Evolutionary conservation across 345 rosid genomes (phyloP), one percentile per base, ranked within the genome.

Genomic region (Orychophragmus violaceus): DNA sequence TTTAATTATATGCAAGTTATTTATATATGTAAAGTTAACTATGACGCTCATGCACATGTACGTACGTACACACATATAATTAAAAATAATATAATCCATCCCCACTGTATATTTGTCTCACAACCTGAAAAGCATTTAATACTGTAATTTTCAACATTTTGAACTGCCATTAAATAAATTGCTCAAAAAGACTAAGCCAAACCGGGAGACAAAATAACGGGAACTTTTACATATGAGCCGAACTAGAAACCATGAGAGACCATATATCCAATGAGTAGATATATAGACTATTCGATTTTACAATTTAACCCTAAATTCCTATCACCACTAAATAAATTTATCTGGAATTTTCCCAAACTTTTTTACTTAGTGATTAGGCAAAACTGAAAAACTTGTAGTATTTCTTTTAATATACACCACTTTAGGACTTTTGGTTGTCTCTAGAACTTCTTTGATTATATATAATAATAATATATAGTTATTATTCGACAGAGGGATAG

Each of bases 401-500:
- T 21, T 23, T 45, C 57, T 28, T 5, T 45, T 17, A n/a, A 35
- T 37, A 3, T 21, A 50, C 55, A 33, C 7, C 1, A 28, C 32
- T 3, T 12, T 5, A 41, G 24, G 24, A 11, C 18, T 11, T 21
- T 65, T 59, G 37, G 54, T 41, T 65, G 71, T 65, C 66, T 56
- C 59, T 46, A 46, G 52, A 71, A 64, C 3, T 8, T 58, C 39
- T 72, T 58, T 65, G 4, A 39, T 48, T 49, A 49, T 56, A 18
- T 55, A 13, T n/a, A n/a, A n/a, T n/a, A n/a, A n/a, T n/a, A n/a
- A n/a, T n/a, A n/a, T n/a, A n/a, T n/a, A n/a, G n/a, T 27, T 60
- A 28, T 52, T 62, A 56, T 25, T 63, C 45, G 76, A 72, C 46
- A 57, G 21, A 57, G 36, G 66, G 55, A n/a, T n/a, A 72, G 37